A percentile compares a stretch with the other conserved stretches of the same genome.
phyloP scores from a whole-genome alignment of 1,284 basidiomycete species.

The Cutaneotrichosporon dermatis region DNA sequence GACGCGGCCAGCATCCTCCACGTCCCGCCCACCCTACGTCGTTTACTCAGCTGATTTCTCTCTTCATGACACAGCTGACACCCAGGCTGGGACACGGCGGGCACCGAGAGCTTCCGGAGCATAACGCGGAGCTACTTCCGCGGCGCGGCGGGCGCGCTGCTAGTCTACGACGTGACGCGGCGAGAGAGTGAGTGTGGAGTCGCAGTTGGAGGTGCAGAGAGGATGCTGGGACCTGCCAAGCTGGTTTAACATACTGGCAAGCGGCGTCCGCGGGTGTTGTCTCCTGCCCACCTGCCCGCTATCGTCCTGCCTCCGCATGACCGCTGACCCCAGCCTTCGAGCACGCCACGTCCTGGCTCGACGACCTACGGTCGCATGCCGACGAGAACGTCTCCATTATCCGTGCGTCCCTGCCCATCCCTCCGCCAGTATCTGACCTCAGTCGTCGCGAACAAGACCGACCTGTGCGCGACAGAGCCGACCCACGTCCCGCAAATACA shows the following conservation, averaged over 20 bases:
- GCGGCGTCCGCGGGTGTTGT: too few relatives aligned
- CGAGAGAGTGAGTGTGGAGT: conserved; percentile 34
- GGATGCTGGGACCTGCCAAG: too few relatives aligned
- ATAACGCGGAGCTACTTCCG: conserved; percentile 95
- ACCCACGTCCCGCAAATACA: conserved; percentile 26
- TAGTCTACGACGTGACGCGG: conserved; percentile 95
- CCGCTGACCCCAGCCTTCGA: conserved; percentile 35
- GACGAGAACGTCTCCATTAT: conserved; percentile 46
- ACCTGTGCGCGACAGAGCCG: conserved; percentile 33
- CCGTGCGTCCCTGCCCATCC: conserved; percentile 19
- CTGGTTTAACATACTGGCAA: too few relatives aligned
- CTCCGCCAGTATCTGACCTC: neutral
- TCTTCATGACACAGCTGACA: neutral
- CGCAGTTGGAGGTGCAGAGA: neutral
- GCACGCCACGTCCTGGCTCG: conserved; percentile 42
- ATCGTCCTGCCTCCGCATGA: too few relatives aligned
- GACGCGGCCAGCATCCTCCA: too few relatives aligned
- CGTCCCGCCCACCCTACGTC: too few relatives aligned
- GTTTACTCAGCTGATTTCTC: too few relatives aligned
- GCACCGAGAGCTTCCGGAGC: conserved; percentile 49
- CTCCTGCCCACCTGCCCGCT: too few relatives aligned
- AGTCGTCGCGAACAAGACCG: conserved; percentile 47
- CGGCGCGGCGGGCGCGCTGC: conserved; percentile 83
- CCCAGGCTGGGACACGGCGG: conserved; percentile 47
- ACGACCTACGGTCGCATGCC: conserved; percentile 39